Evolutionary conservation across 176 grass and related monocot species (phyloP).

Genomic region (Coix lacrymajobi): DNA sequence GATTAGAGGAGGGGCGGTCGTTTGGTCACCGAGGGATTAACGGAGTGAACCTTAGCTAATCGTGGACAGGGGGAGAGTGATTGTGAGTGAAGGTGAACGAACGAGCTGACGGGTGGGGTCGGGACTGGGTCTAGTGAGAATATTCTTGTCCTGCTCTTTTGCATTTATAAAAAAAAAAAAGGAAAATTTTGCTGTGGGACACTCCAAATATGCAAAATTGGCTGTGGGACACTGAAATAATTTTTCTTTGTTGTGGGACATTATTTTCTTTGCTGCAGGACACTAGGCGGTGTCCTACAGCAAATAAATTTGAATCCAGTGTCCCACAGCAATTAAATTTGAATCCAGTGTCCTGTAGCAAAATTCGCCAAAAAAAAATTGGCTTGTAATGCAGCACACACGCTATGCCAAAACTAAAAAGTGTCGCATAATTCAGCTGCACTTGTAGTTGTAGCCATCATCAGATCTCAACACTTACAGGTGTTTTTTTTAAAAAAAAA

Average conservation of each 20-base stretch:
- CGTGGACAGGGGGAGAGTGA: neutral
- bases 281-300: no score
- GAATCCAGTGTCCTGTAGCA: no score
- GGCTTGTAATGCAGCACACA: neutral
- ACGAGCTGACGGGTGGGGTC: slow-evolving; percentile 12
- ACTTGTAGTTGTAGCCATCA: neutral
- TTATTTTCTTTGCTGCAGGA: no score
- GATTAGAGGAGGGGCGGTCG: slow-evolving; percentile 8
- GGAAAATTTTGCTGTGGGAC: no score
- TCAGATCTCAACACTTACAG: neutral
- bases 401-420: neutral
- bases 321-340: no score
- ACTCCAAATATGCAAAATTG: no score
- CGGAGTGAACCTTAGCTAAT: neutral
- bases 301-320: no score
- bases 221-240: no score
- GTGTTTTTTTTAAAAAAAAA: no score
- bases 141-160: neutral
- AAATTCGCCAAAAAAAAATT: no score
- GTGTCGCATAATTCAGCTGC: neutral
- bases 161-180: neutral
- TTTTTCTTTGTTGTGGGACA: no score
- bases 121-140: no score
- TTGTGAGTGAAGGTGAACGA: slow-evolving; percentile 2
- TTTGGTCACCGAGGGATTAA: neutral